Evolutionary conservation across 2,329 filamentous ascomycete species (phyloP), one percentile per base, ranked within the genome.

Genomic region (Cordyceps cicadae): DNA sequence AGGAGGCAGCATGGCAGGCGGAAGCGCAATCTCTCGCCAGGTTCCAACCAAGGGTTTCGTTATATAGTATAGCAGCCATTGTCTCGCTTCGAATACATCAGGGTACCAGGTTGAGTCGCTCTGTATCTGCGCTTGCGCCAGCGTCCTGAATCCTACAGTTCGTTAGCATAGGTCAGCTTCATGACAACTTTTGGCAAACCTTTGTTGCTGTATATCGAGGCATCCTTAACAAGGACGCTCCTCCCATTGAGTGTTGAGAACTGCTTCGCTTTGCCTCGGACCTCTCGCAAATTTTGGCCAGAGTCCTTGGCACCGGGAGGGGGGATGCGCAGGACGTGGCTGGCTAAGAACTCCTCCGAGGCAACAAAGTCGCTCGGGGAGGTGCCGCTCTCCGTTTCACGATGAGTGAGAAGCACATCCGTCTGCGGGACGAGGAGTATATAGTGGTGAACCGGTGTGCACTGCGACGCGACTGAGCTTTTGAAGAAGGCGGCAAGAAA

Each of bases 401-500:
- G 89, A 72, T 86, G 87, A 70, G 88, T 90, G 70, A 96, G 84
- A 70, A 99, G 86, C 67, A 92, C 88, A 76, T 97, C 93, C 71
- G 93, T 97, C 59, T 89, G 89, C 52, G 94, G 94, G 43, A 97
- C 93, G 56, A 99, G 87, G 61, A 99, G 84, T 69, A 99, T 86
- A 80, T 97, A 90, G 74, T 96, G 90, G 75, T 94, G 89, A 66
- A 92, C 84, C 60, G 94, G 92, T 65, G 87, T 85, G 81, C 94
- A 97, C 86, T 97, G 93, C 70, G 88, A 81, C 68, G 89, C 88
- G 72, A 97, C 84, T 75, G 90, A 87, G 84, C 92, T 97, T 81
- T 91, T 92, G 84, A 97, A 97, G 86, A 99, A 97, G 82, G 93
- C 92, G 81, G 90, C 88, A 76, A 99, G 84, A 79, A 97, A 97